phyloP scores from a whole-genome alignment of 1,139 yeast genomes.

The Taiozyma sp. region DNA sequence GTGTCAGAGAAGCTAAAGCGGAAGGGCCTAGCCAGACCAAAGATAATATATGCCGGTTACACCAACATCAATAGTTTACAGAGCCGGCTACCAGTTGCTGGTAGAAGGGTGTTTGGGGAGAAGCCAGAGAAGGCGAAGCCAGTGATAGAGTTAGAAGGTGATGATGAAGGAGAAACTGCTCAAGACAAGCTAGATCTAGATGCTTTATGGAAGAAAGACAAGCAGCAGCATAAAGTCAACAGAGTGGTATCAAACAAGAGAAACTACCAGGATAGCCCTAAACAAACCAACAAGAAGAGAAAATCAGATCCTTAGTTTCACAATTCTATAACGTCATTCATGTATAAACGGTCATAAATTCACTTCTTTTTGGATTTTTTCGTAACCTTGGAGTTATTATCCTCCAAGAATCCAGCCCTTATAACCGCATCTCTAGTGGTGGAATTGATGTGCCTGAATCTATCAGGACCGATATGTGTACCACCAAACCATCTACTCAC shows the following conservation, averaged over 20 bases:
- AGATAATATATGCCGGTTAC: constrained; percentile 43
- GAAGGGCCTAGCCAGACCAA: constrained; percentile 23
- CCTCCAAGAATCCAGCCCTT: constrained; percentile 50
- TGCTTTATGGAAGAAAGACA: constrained; percentile 29
- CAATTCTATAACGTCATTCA: neutral
- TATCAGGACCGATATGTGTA: constrained; percentile 82
- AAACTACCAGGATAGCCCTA: constrained; percentile 13
- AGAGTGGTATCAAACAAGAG: constrained; percentile 14
- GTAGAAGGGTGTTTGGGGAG: constrained; percentile 28
- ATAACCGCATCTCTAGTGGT: constrained; percentile 83
- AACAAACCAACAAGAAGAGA: constrained; percentile 16
- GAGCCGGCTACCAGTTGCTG: constrained; percentile 16
- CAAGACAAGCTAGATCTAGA: constrained; percentile 27
- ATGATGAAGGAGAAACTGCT: constrained; percentile 12
- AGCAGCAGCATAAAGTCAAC: constrained; percentile 1
- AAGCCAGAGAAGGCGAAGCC: constrained; percentile 11
- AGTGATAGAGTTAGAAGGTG: constrained; percentile 6
- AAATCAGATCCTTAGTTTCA: constrained; percentile 12
- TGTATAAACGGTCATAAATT: neutral
- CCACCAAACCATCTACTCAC: constrained; percentile 92
- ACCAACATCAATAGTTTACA: constrained; percentile 32
- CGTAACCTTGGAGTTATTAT: constrained; percentile 8
- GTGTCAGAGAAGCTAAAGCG: constrained; percentile 25
- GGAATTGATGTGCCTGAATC: constrained; percentile 90
- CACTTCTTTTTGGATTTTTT: constrained; percentile 26